Evolutionary conservation across 2,329 filamentous ascomycete species (phyloP), one percentile per base, ranked within the genome.

Genomic region (Pseudonectria foliicola): DNA sequence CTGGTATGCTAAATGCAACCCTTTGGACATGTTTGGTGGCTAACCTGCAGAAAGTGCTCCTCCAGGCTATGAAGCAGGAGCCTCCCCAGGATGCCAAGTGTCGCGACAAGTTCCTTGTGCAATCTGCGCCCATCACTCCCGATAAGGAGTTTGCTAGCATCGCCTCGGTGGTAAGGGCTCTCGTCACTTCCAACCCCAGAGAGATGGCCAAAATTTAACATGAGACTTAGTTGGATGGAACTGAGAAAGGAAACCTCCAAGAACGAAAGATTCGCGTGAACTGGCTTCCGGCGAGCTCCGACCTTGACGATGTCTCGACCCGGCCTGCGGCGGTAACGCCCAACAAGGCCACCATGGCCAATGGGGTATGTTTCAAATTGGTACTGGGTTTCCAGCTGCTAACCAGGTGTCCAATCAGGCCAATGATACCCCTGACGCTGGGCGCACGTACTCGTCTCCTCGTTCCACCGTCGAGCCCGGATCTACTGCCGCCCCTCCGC

Each of bases 61-160:
- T 98, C 27, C 92, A 98, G 68, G 88, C 90, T 15, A 95, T 98
- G 92, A 95, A 95, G 71, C 79, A 87, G 56, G 89, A 96, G 55
- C 90, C 90, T 37, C 77, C 89, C 13, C 62, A 71, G 38, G 89
- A 95, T 59, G 80, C 84, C 43, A 89, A 87, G 62, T 98, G 92
- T 70, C 83, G 86, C 62, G 90, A 96, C 74, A 96, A 96, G 70
- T 96, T 96, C 63, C 77, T 96, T 35, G 90, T 96, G 25, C 90
- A 96, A 66, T 93, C 89, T 16, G 85, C 94, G 31, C 72, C 80
- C 33, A 85, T 95, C 47, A 82, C 82, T 14, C 72, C 80, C 44
- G 85, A 94, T 55, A 85, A 88, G 66, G 87, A 95, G 54, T 86
- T 85, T 53, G 71, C 73, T 39, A 93, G 83, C 57, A 79, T 94